These are phyloP conservation scores for Podaxis mareebaensis DNA, from an alignment of 768 basidiomycete genomes.

Conservation along the genomic window DNA sequence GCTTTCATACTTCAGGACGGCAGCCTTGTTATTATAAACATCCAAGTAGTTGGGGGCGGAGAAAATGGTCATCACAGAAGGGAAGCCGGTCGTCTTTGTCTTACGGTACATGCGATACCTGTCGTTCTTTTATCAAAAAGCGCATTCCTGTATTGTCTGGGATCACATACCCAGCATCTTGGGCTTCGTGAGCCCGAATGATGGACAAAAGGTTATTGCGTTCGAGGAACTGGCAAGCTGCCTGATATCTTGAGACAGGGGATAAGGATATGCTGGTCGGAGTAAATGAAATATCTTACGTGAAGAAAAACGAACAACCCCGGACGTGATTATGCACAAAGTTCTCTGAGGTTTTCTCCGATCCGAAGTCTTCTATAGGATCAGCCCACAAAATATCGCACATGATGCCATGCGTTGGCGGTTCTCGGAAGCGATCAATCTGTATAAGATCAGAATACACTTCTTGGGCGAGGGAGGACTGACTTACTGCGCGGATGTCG, in stretches of 20 bases:
- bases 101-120: constrained; percentile 99
- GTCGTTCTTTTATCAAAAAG: neutral
- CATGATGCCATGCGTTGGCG: constrained; percentile 96
- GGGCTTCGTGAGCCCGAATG: constrained; percentile 97
- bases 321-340: constrained; percentile 97
- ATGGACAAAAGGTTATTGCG: constrained; percentile 95
- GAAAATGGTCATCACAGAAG: constrained; percentile 99
- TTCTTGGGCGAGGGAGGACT: neutral
- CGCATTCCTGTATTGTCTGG: constrained; percentile 8
- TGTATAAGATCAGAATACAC: constrained; percentile 30
- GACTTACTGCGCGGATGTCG: constrained; percentile 81
- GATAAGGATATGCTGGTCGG: constrained; percentile 14
- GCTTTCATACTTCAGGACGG: constrained; percentile 97
- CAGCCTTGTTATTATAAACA: constrained; percentile 99
- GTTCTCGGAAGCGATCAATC: constrained; percentile 98
- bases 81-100: constrained; percentile 96
- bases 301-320: constrained; percentile 94
- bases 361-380: constrained; percentile 96
- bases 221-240: constrained; percentile 96
- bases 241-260: constrained; percentile 70
- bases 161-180: constrained; percentile 86
- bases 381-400: constrained; percentile 99
- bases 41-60: constrained; percentile 98
- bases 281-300: constrained; percentile 30
- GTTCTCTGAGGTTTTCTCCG: constrained; percentile 86